These are phyloP conservation scores for Rhipidocladum racemiflorum DNA, from an alignment of 176 grass and related monocot genomes.

Conservation along the genomic window DNA sequence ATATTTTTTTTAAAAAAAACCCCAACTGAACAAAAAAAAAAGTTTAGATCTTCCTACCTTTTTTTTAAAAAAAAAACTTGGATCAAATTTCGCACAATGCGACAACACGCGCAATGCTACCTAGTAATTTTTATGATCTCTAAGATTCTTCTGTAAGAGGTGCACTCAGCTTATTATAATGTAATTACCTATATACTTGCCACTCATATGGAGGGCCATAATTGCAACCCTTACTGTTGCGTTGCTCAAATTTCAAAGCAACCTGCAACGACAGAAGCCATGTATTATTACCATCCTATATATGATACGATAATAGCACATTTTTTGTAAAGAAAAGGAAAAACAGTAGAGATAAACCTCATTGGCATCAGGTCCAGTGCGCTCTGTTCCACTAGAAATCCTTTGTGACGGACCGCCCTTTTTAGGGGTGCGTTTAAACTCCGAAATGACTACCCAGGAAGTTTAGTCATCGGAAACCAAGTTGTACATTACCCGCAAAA, in stretches of 20 bases:
- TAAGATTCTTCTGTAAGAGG: background rate
- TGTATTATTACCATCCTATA: constrained; percentile 11
- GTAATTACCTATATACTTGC: constrained; percentile 90
- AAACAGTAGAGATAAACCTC: constrained; percentile 48
- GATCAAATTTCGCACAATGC: too few relatives aligned
- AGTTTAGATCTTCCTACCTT: too few relatives aligned
- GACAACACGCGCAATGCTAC: too few relatives aligned
- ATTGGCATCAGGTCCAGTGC: constrained; percentile 68
- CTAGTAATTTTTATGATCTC: background rate
- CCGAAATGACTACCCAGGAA: too few relatives aligned
- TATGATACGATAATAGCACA: background rate
- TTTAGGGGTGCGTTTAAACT: too few relatives aligned
- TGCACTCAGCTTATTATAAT: constrained; percentile 20
- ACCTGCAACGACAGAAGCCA: constrained; percentile 49
- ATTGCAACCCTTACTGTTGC: constrained; percentile 96
- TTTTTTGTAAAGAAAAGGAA: background rate
- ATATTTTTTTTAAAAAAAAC: too few relatives aligned
- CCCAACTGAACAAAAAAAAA: too few relatives aligned
- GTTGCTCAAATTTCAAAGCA: constrained; percentile 97
- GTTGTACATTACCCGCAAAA: too few relatives aligned
- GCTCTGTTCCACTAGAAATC: constrained; percentile 69
- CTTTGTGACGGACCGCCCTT: too few relatives aligned
- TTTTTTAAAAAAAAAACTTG: too few relatives aligned
- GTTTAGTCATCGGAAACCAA: too few relatives aligned
- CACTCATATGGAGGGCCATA: constrained; percentile 98